Percentiles rank a stretch among this genome's conserved stretches.
Evolutionary conservation across 306 rosid genomes (phyloP).

Genomic region (Pterocarpus santalinus): DNA sequence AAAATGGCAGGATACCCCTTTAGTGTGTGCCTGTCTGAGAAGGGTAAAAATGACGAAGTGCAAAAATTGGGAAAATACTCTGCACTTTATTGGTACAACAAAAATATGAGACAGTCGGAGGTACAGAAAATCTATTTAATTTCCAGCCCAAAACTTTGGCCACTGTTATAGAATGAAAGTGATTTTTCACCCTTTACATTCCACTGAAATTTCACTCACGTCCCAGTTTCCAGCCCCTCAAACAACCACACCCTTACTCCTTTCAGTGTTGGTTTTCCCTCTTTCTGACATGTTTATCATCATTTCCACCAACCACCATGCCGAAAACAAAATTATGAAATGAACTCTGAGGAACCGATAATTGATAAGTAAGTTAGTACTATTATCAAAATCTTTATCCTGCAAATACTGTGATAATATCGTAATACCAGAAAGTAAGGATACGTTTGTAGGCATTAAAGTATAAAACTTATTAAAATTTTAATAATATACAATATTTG

Average conservation of each 20-base stretch:
- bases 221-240: background rate
- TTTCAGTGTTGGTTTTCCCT: background rate
- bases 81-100: background rate
- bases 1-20: background rate
- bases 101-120: background rate
- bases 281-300: background rate
- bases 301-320: background rate
- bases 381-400: constrained; percentile 9
- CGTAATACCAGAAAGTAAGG: background rate
- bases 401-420: background rate
- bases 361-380: background rate
- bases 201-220: background rate
- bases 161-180: constrained; percentile 1
- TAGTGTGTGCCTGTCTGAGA: background rate
- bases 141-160: constrained; percentile 9
- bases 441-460: too few relatives aligned
- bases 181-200: background rate
- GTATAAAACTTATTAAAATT: too few relatives aligned
- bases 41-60: background rate
- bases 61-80: background rate
- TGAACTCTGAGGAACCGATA: background rate
- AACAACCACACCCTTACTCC: constrained; percentile 23
- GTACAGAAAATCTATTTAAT: background rate
- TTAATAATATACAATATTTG: too few relatives aligned
- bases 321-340: constrained; percentile 11